These are phyloP conservation scores for Harrya chromipes DNA, from an alignment of 768 basidiomycete species.

Conservation along the genomic window DNA sequence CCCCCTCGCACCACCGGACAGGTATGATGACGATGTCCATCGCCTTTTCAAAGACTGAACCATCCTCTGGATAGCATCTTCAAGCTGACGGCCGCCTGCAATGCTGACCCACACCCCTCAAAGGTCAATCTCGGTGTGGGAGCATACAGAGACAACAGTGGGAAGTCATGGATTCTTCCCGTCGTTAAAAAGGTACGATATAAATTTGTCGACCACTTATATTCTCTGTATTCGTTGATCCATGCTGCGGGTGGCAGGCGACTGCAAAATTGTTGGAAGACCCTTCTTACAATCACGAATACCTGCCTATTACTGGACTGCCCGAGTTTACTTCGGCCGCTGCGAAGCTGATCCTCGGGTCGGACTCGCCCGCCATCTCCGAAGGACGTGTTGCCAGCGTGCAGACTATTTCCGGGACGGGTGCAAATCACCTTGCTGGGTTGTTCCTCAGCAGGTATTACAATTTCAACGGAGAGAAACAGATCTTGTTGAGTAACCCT, in stretches of 20 bases:
- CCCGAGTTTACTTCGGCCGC: conserved; percentile 80
- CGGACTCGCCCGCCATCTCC: conserved; percentile 64
- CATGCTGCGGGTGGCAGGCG: conserved; percentile 47
- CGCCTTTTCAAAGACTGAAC: conserved; percentile 1
- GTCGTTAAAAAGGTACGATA: conserved; percentile 79
- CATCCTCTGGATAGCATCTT: conserved; percentile 60
- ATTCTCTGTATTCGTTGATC: conserved; percentile 1
- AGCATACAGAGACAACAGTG: conserved; percentile 85
- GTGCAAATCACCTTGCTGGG: conserved; percentile 91
- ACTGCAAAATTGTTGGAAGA: conserved; percentile 67
- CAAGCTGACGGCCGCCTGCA: conserved; percentile 87
- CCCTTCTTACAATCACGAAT: conserved; percentile 82
- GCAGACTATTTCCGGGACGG: conserved; percentile 95
- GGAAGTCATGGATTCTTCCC: conserved; percentile 90
- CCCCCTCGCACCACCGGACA: conserved; percentile 83
- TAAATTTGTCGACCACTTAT: background rate
- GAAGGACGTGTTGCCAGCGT: conserved; percentile 74
- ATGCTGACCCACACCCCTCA: conserved; percentile 65
- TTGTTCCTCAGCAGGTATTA: conserved; percentile 85
- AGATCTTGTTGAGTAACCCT: conserved; percentile 84
- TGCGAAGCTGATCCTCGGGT: conserved; percentile 76
- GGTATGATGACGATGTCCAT: conserved; percentile 39
- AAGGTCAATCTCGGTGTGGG: conserved; percentile 95
- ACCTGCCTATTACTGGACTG: conserved; percentile 87
- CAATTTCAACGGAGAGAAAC: conserved; percentile 59